Evolutionary conservation across 305 asterid genomes (phyloP).

Genomic region (Solanum aculeatissimum): DNA sequence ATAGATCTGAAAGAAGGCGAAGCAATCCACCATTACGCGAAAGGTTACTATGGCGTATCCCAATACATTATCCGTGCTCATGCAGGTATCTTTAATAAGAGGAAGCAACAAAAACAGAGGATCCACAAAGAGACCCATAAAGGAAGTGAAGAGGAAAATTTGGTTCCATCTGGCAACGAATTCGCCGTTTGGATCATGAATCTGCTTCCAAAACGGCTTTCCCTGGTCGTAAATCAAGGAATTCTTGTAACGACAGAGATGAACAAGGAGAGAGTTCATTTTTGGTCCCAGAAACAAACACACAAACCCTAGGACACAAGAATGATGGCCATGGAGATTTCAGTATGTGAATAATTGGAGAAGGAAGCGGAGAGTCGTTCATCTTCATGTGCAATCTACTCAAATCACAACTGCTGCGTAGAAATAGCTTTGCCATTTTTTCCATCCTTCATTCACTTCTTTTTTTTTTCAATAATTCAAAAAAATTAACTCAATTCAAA

Average conservation of each 20-base stretch:
- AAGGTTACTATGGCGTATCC: constrained; percentile 29
- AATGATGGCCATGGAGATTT: background rate
- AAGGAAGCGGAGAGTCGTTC: background rate
- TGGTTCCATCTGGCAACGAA: constrained; percentile 58
- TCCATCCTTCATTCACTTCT: background rate
- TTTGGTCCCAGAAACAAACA: background rate
- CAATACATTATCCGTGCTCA: constrained; percentile 32
- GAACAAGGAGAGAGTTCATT: background rate
- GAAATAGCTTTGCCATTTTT: background rate
- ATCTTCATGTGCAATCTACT: background rate
- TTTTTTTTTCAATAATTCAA: background rate
- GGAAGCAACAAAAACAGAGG: constrained; percentile 70
- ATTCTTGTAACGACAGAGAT: constrained; percentile 21
- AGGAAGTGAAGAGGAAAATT: constrained; percentile 43
- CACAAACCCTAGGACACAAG: background rate
- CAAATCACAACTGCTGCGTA: background rate
- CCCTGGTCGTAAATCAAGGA: constrained; percentile 33
- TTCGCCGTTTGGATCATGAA: constrained; percentile 65
- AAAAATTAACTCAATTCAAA: background rate
- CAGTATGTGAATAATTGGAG: background rate
- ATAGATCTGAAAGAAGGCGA: constrained; percentile 51
- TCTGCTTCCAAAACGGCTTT: constrained; percentile 50
- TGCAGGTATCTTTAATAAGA: constrained; percentile 29
- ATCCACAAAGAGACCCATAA: constrained; percentile 58
- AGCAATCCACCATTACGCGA: constrained; percentile 50